A percentile compares a stretch with the other conserved stretches of the same genome.
These are phyloP conservation scores for Pichia membranifaciens DNA, from an alignment of 805 yeast species.

Conservation along the genomic window DNA sequence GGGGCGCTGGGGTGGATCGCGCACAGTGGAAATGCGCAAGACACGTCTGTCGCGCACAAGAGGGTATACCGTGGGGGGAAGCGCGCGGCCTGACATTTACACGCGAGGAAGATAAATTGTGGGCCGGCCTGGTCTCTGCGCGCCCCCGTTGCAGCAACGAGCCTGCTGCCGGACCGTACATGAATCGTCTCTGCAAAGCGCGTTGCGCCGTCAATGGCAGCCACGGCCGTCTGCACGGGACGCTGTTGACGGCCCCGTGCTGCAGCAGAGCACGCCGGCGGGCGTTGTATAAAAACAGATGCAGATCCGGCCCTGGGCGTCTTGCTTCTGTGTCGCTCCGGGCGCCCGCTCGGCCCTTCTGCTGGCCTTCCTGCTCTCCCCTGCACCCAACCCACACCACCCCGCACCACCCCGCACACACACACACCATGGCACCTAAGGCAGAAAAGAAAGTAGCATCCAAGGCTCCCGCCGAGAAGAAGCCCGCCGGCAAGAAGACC, in stretches of 20 bases:
- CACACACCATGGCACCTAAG: constrained; percentile 56
- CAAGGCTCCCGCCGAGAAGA: constrained; percentile 96
- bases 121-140: too few species aligned
- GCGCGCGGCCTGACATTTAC: constrained; percentile 15
- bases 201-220: too few species aligned
- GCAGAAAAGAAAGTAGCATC: constrained; percentile 53
- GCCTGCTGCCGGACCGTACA: too few species aligned
- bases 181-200: background rate
- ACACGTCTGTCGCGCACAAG: background rate
- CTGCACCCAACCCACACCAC: too few species aligned
- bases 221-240: too few species aligned
- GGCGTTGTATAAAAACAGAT: background rate
- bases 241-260: too few species aligned
- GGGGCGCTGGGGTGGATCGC: background rate
- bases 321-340: too few species aligned
- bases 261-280: too few species aligned
- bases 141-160: too few species aligned
- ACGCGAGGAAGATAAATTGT: constrained; percentile 14
- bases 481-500: constrained; percentile 88
- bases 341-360: too few species aligned
- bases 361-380: too few species aligned
- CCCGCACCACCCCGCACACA: constrained; percentile 2
- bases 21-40: too few species aligned
- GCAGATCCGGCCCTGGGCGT: background rate
- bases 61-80: background rate